phyloP scores from a whole-genome alignment of 2,329 filamentous ascomycete genomes.

The Cladophialophora carrionii region DNA sequence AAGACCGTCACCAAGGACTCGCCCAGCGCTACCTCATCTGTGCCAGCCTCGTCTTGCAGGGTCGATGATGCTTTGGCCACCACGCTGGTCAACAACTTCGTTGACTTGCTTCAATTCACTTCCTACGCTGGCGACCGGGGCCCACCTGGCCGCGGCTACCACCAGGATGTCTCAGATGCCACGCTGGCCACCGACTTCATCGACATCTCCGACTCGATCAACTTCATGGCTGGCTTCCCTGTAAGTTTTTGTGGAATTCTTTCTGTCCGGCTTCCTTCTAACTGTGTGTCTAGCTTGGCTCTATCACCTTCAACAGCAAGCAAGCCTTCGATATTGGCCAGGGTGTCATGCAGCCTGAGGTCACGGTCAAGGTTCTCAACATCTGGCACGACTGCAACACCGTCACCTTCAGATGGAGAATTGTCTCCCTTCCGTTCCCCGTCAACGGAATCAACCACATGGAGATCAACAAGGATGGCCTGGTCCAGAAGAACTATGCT shows the following conservation, averaged over 20 bases:
- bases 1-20: background rate
- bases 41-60: constrained; percentile 22
- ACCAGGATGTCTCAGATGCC: constrained; percentile 30
- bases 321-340: constrained; percentile 35
- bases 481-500: constrained; percentile 36
- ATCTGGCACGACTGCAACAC: constrained; percentile 35
- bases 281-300: constrained; percentile 31
- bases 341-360: constrained; percentile 28
- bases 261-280: background rate
- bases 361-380: constrained; percentile 30
- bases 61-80: constrained; percentile 32
- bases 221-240: constrained; percentile 39
- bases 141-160: constrained; percentile 31
- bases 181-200: constrained; percentile 33
- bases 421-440: constrained; percentile 25
- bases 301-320: constrained; percentile 35
- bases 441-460: constrained; percentile 38
- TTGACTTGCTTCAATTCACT: constrained; percentile 34
- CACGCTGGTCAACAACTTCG: constrained; percentile 33
- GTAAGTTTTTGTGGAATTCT: constrained; percentile 29
- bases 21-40: background rate
- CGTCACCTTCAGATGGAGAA: constrained; percentile 37
- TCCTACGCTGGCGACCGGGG: constrained; percentile 24
- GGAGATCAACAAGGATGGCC: constrained; percentile 29
- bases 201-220: constrained; percentile 39